phyloP scores from a whole-genome alignment of 1,284 basidiomycete genomes.

The Boletus semigastroideus region DNA sequence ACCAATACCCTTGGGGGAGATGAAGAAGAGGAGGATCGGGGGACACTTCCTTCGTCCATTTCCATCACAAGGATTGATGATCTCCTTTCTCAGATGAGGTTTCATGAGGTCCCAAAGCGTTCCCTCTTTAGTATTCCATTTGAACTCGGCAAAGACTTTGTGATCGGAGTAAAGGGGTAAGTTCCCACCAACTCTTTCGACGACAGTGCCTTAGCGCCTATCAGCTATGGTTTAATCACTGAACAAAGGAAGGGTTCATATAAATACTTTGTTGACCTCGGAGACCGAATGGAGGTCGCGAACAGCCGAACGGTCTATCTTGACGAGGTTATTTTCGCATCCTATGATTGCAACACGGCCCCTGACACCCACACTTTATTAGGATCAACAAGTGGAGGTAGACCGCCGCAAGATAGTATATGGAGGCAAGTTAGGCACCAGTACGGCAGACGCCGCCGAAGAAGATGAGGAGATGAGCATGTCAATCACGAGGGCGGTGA shows the following conservation, averaged over 20 bases:
- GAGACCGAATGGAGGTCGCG: constrained; percentile 75
- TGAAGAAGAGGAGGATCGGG: constrained; percentile 47
- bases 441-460: constrained; percentile 44
- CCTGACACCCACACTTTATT: constrained; percentile 20
- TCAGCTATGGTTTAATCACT: constrained; percentile 82
- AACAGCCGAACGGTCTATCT: constrained; percentile 70
- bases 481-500: constrained; percentile 42
- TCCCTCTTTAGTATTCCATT: constrained; percentile 83
- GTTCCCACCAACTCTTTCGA: constrained; percentile 20
- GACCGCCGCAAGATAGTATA: constrained; percentile 58
- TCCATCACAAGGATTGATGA: constrained; percentile 75
- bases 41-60: constrained; percentile 60
- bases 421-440: constrained; percentile 58
- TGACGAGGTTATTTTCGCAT: constrained; percentile 57
- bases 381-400: constrained; percentile 63
- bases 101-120: constrained; percentile 88
- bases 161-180: constrained; percentile 90
- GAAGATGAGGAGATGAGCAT: constrained; percentile 35
- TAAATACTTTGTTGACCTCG: constrained; percentile 80
- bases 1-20: constrained; percentile 48
- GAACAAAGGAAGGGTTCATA: constrained; percentile 81
- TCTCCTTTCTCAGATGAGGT: constrained; percentile 79
- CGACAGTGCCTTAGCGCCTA: constrained; percentile 6
- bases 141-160: constrained; percentile 76
- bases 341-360: neutral